phyloP scores from a whole-genome alignment of 148 eudicot genomes.

The Amaranthus palmeri region DNA sequence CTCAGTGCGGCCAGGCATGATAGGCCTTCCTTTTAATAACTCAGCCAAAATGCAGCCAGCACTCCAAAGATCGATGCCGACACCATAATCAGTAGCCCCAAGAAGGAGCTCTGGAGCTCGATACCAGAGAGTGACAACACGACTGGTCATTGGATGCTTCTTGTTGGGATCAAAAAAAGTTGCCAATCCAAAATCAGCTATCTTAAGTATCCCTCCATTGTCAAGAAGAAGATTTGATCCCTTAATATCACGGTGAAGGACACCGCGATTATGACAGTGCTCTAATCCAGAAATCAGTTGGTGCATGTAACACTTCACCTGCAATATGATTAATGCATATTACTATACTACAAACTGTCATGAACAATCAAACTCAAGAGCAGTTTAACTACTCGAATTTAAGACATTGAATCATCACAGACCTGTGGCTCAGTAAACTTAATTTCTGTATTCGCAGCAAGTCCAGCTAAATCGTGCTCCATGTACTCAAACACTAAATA shows the following conservation, averaged over 20 bases:
- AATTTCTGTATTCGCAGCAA: conserved; percentile 83
- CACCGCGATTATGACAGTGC: conserved; percentile 81
- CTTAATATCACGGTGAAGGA: conserved; percentile 89
- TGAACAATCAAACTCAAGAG: neutral
- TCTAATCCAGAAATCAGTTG: conserved; percentile 86
- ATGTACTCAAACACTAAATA: conserved; percentile 88
- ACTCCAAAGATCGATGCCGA: conserved; percentile 89
- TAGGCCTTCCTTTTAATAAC: conserved; percentile 65
- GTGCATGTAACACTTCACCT: conserved; percentile 84
- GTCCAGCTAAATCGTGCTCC: conserved; percentile 97
- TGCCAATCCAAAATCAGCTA: conserved; percentile 94
- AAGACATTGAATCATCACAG: conserved; percentile 15
- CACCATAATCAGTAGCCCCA: conserved; percentile 88
- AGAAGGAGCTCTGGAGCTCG: conserved; percentile 97
- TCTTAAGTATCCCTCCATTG: conserved; percentile 69
- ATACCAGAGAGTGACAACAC: conserved; percentile 94
- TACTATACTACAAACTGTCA: conserved; percentile 9
- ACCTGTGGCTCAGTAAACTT: conserved; percentile 92
- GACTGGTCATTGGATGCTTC: conserved; percentile 89
- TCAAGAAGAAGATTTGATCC: conserved; percentile 91
- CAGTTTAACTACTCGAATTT: neutral
- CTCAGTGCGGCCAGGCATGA: conserved; percentile 78
- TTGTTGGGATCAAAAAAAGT: conserved; percentile 70
- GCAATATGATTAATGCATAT: conserved; percentile 14
- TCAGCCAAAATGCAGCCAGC: conserved; percentile 89